phyloP scores from a whole-genome alignment of 2,329 filamentous ascomycete species.

The Alternaria ethzedia region DNA sequence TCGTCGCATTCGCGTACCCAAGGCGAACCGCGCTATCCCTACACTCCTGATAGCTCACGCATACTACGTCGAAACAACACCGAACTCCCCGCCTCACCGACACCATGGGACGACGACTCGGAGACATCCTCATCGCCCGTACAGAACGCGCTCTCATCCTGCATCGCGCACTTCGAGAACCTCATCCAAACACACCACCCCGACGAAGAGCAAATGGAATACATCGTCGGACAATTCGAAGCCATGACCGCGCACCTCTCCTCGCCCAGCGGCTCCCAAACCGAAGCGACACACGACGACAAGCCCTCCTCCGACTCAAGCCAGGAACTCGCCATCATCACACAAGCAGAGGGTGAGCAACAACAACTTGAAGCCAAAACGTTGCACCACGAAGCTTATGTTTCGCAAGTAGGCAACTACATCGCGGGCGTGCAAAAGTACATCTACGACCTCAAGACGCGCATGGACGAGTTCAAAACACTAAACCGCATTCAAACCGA shows the following conservation, averaged over 20 bases:
- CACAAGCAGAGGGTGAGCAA: slow-evolving; percentile 2
- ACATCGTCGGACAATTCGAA: slow-evolving; percentile 42
- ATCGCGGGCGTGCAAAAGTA: slow-evolving; percentile 35
- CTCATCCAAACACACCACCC: slow-evolving; percentile 39
- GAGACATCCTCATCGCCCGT: slow-evolving; percentile 32
- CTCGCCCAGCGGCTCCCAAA: slow-evolving; percentile 35
- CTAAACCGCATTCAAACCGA: slow-evolving; percentile 42
- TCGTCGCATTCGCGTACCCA: slow-evolving; percentile 5
- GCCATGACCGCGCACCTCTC: slow-evolving; percentile 39
- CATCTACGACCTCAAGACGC: slow-evolving; percentile 33
- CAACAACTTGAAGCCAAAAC: slow-evolving; percentile 1
- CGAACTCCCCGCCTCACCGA: slow-evolving; percentile 24
- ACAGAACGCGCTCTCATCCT: slow-evolving; percentile 40
- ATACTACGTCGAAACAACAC: slow-evolving; percentile 22
- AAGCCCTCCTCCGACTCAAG: slow-evolving; percentile 25
- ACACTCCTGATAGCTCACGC: slow-evolving; percentile 41
- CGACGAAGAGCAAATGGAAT: slow-evolving; percentile 44
- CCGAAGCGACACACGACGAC: slow-evolving; percentile 21
- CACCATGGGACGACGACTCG: slow-evolving; percentile 34
- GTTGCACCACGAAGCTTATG: slow-evolving; percentile 26
- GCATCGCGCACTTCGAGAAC: slow-evolving; percentile 39
- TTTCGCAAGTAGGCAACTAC: slow-evolving; percentile 34
- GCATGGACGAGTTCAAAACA: slow-evolving; percentile 43
- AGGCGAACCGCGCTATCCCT: slow-evolving; percentile 36
- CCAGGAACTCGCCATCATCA: slow-evolving; percentile 3